Percentiles rank a stretch among this genome's conserved stretches.
phyloP scores from a whole-genome alignment of 2,329 filamentous ascomycete genomes.

The Alternaria triticina region DNA sequence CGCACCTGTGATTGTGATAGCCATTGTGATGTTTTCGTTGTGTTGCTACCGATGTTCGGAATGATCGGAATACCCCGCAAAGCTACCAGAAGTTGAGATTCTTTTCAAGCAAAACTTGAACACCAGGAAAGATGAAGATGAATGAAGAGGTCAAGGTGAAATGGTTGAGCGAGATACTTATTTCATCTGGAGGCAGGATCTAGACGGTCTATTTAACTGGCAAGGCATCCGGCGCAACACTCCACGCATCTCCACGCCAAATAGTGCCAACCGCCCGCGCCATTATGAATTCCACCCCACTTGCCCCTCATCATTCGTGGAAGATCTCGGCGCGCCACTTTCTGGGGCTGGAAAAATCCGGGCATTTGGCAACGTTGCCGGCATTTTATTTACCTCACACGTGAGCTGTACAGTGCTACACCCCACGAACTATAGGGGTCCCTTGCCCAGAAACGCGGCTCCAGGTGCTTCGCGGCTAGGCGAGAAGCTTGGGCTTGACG shows the following conservation, averaged over 20 bases:
- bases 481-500: slow-evolving; percentile 23
- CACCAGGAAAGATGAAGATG: background rate
- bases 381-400: slow-evolving; percentile 16
- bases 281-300: slow-evolving; percentile 18
- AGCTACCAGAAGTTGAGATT: background rate
- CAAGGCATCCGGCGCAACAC: slow-evolving; percentile 3
- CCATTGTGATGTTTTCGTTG: slow-evolving; percentile 42
- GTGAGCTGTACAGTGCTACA: slow-evolving; percentile 4
- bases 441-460: slow-evolving; percentile 9
- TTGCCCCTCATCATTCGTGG: slow-evolving; percentile 21
- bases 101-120: background rate
- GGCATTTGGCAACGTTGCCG: slow-evolving; percentile 7
- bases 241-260: slow-evolving; percentile 1
- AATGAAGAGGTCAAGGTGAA: background rate
- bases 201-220: slow-evolving; percentile 12
- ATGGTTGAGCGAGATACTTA: background rate
- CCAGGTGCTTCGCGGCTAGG: slow-evolving; percentile 19
- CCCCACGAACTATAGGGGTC: background rate
- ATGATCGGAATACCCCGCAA: slow-evolving; percentile 15
- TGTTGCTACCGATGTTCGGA: slow-evolving; percentile 5
- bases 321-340: slow-evolving; percentile 19
- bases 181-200: background rate
- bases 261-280: background rate
- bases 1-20: slow-evolving; percentile 52
- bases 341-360: slow-evolving; percentile 17